Evolutionary conservation across 2,329 filamentous ascomycete species (phyloP).

Genomic region (Sclerotinia minor): DNA sequence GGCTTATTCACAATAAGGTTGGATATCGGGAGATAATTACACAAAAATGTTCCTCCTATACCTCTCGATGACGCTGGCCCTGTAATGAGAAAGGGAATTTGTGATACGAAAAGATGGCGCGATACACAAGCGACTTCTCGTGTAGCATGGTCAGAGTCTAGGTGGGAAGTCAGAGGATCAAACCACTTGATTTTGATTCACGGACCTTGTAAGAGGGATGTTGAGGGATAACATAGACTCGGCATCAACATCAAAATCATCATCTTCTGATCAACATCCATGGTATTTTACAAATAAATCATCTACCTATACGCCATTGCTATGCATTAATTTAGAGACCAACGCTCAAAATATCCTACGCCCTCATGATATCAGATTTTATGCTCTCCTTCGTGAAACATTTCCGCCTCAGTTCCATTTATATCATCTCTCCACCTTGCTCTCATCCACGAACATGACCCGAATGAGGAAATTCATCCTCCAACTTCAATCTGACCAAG

Average conservation of each 20-base stretch:
- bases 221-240: no score
- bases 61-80: no score
- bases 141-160: no score
- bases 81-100: no score
- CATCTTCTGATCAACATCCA: constrained; percentile 1
- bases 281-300: constrained; percentile 20
- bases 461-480: constrained; percentile 79
- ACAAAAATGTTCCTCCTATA: no score
- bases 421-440: background rate
- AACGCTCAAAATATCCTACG: background rate
- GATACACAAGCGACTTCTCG: no score
- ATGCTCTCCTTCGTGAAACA: background rate
- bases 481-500: constrained; percentile 84
- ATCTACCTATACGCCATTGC: constrained; percentile 10
- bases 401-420: background rate
- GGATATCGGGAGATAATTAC: no score
- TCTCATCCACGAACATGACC: constrained; percentile 20
- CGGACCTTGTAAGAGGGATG: no score
- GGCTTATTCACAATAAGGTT: no score
- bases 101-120: no score
- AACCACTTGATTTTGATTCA: no score
- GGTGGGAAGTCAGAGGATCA: no score
- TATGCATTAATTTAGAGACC: constrained; percentile 10
- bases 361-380: constrained; percentile 2
- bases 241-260: background rate